A percentile compares a stretch with the other conserved stretches of the same genome.
Conservation (phyloP, 116 monocot genomes). For the Phalaenopsis hybrid region DNA sequence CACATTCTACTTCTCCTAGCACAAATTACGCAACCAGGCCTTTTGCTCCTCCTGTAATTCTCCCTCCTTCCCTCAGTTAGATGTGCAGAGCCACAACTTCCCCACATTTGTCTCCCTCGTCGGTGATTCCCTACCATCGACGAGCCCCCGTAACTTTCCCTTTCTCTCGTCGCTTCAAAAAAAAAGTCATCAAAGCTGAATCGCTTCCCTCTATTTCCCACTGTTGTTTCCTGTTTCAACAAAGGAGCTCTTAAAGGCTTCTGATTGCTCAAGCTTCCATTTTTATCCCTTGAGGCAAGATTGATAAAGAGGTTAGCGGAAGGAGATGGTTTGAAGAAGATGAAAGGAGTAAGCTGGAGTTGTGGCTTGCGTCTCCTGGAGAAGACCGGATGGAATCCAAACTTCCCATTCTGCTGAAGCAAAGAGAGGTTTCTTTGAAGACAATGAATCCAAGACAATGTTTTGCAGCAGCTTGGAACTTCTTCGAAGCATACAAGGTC, state of each 20-base stretch:
- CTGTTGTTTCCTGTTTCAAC: not conserved
- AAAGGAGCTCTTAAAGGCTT: not conserved
- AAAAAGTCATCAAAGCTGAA: not conserved
- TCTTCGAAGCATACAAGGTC: too few species aligned
- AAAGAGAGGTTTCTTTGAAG: slow-evolving; percentile 4
- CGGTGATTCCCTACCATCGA: too few species aligned
- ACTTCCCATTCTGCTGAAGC: not conserved
- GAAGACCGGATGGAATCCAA: not conserved
- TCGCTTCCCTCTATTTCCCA: slow-evolving; percentile 15
- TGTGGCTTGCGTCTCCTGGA: slow-evolving; percentile 45
- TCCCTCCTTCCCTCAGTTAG: too few species aligned
- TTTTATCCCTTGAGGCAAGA: not conserved
- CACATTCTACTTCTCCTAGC: too few species aligned
- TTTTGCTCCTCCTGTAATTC: too few species aligned
- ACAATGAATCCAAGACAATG: not conserved
- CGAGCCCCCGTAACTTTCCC: too few species aligned
- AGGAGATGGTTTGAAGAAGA: slow-evolving; percentile 2
- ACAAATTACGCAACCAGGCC: too few species aligned
- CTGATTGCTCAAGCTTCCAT: not conserved
- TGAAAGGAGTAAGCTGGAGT: slow-evolving; percentile 36
- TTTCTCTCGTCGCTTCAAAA: too few species aligned
- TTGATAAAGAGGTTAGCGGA: slow-evolving; percentile 24
- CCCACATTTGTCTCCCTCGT: too few species aligned
- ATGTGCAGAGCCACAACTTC: too few species aligned
- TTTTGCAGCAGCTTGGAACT: too few species aligned